Base-by-base conservation (phyloP, 768 basidiomycete genomes). In the Omphalotus guepiniiformis region DNA sequence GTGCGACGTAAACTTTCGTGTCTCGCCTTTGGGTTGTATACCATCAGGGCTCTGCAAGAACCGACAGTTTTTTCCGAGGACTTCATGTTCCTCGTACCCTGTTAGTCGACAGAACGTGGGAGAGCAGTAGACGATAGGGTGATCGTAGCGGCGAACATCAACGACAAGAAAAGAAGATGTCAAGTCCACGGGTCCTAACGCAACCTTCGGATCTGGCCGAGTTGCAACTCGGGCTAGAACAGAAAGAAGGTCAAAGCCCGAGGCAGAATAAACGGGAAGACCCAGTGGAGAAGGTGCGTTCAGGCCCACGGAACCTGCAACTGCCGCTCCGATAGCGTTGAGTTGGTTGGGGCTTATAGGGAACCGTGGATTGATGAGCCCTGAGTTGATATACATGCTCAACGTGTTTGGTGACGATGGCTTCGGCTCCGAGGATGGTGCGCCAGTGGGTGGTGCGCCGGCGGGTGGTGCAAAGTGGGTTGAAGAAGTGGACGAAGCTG, bases 121-220 rank as follows among this genome's bases (percentile, higher is more conserved):
- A 3, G 85, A 89, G 48, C 90, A 93, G 57, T 96, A 97, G 4
- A 97, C 83, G 61, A 98, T 86, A 12, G 95, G 92, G 26, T 71
- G 69, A 62, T 99, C 96, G 53, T 80, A 78, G 47, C 87, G 71
- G 4, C 87, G 78, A 19, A 84, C 78, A 61, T 99, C 96, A 36
- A 83, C 85, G 32, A 99, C 88, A 56, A 89, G 77, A 65, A 98
- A 99, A n/a, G 85, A 80, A 61, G 91, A 94, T 5, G 87, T 85
- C 50, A 93, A 71, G 64, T 99, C 95, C 23, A 98, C 89, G 0
- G 95, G 92, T 13, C 96, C 95, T 15, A 98, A 77, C 8, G 73
- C 66, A 35, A 97, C 76, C 49, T 71, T 79, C 1, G 92, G 90
- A 56, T 85, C 77, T 1, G 81, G 80, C 5, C 94, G 78, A 13